Evolutionary conservation across 2,329 filamentous ascomycete species (phyloP), one percentile per base, ranked within the genome.

Genomic region (Coleophoma eucalyptorum): DNA sequence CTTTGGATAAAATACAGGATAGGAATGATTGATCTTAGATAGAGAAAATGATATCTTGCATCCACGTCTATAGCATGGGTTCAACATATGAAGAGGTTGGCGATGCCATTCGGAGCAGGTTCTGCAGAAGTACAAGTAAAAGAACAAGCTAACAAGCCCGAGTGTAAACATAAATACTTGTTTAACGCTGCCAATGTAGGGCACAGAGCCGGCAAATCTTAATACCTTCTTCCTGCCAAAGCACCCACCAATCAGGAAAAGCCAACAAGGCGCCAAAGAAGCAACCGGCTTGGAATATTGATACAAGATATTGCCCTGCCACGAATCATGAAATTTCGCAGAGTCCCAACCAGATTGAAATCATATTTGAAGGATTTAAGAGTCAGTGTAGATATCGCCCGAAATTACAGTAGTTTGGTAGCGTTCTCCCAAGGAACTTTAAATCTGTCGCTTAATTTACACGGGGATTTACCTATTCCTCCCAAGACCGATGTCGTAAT

Each of bases 401-500:
- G 26, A 26, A 8, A 26, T 26, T 26, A 26, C 26, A 3, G 26
- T 26, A 26, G 26, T 8, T 26, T 26, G 26, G 26, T 7, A 7
- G 26, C 26, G 3, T 5, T 3, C 10, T 26, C 4, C 4, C 26
- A 26, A 26, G 26, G 26, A 26, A 26, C 26, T 8, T n/a, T 26
- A 26, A 26, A 26, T 26, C 26, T 26, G 26, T 26, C 26, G 26
- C 26, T 26, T 26, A 26, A 26, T 26, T 26, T 26, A 7, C 6
- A 26, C 10, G 26, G 6, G 26, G 26, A 26, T 79, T 81, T 44
- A 78, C 80, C 64, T 6, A 80, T 84, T 1, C 79, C 82, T 44
- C 78, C 80, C 49, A 84, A 83, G 67, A 84, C 84, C 45, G 80
- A 75, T 76, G 56, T 81, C 79, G n/a, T 46, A 46, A 13, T 40